Evolutionary conservation across 148 eudicot species (phyloP).

Genomic region (Amaranthus palmeri): DNA sequence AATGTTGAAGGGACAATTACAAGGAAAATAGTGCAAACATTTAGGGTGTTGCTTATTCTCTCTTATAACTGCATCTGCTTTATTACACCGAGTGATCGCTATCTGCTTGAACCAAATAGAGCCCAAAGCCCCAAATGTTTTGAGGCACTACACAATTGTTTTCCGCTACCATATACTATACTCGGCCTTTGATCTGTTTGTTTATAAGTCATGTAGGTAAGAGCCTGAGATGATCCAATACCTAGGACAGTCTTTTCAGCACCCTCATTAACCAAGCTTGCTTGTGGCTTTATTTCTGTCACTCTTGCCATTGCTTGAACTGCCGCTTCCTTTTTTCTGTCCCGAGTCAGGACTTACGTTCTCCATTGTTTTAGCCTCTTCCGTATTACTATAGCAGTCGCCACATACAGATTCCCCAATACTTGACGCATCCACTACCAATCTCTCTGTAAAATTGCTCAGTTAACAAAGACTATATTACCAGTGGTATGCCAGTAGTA

Average conservation of each 20-base stretch:
- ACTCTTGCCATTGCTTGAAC: not conserved
- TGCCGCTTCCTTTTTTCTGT: constrained; percentile 8
- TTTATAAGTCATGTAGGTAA: too few relatives aligned
- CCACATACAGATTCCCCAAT: constrained; percentile 17
- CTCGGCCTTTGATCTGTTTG: too few relatives aligned
- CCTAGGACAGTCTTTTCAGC: constrained; percentile 3
- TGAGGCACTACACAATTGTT: too few relatives aligned
- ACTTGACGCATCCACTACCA: constrained; percentile 22
- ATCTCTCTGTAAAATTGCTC: constrained; percentile 23
- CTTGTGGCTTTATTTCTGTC: constrained; percentile 3
- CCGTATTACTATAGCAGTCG: constrained; percentile 3
- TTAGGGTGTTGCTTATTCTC: too few relatives aligned
- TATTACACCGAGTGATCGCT: too few relatives aligned
- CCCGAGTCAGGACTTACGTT: not conserved
- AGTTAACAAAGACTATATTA: constrained; percentile 19
- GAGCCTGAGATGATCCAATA: constrained; percentile 17
- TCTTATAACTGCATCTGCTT: too few relatives aligned
- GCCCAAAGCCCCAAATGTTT: too few relatives aligned
- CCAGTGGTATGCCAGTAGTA: constrained; percentile 16
- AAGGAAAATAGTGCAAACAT: too few relatives aligned
- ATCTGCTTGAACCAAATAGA: too few relatives aligned
- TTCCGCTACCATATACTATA: too few relatives aligned
- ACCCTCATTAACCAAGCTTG: constrained; percentile 1
- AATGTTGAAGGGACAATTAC: too few relatives aligned
- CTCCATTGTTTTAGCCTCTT: constrained; percentile 10